These are phyloP conservation scores for Penicillium argentinense DNA, from an alignment of 495 filamentous ascomycete species.

Conservation along the genomic window DNA sequence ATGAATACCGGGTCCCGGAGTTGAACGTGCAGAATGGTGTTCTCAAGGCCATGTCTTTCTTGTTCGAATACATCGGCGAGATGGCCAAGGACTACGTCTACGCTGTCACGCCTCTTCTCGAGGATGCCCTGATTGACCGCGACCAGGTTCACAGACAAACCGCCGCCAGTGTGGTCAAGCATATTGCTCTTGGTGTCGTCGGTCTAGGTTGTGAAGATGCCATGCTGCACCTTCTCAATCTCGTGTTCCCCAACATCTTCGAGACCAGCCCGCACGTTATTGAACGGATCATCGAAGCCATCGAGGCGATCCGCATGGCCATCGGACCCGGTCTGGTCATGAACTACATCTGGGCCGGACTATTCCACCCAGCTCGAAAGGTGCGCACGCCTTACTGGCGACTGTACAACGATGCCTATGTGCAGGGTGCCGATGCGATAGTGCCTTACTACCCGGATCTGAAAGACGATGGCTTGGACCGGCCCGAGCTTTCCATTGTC, in stretches of 20 bases:
- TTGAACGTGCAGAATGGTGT: conserved; percentile 99
- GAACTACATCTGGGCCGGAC: conserved; percentile 96
- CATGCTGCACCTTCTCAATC: conserved; percentile 95
- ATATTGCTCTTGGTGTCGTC: conserved; percentile 92
- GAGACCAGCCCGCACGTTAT: conserved; percentile 99
- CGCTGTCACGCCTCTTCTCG: conserved; percentile 93
- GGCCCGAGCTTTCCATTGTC: conserved; percentile 80
- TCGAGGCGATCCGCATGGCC: conserved; percentile 94
- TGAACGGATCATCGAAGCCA: conserved; percentile 93
- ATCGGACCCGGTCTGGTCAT: conserved; percentile 87
- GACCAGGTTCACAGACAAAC: conserved; percentile 99
- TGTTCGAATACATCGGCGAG: conserved; percentile 99
- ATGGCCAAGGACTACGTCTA: conserved; percentile 99
- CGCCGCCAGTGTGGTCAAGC: conserved; percentile 93
- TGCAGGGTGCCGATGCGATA: conserved; percentile 89
- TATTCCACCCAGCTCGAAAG: conserved; percentile 96
- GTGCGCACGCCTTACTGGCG: conserved; percentile 92
- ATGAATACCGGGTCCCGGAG: conserved; percentile 98
- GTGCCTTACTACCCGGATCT: conserved; percentile 91
- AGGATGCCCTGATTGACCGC: conserved; percentile 95
- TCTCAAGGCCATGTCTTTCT: conserved; percentile 92
- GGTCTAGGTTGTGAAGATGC: conserved; percentile 98
- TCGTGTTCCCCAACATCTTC: conserved; percentile 96
- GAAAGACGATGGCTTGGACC: conserved; percentile 69
- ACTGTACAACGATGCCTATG: conserved; percentile 96